Conservation (phyloP, 345 rosid genomes). For the Anacardium occidentale region DNA sequence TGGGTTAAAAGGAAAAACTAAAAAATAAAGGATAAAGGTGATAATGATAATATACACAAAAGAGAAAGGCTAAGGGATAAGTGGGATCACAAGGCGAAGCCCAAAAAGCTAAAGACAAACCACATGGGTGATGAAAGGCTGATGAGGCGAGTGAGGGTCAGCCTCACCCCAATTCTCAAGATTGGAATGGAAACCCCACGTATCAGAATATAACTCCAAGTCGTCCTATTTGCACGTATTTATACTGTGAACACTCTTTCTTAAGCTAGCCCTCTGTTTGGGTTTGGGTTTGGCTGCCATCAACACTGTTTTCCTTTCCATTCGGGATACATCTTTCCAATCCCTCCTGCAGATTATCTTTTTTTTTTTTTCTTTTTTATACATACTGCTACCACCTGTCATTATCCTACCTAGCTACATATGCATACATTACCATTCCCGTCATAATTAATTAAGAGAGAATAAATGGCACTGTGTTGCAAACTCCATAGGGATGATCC, state of each 20-base stretch:
- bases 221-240: neutral
- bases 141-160: neutral
- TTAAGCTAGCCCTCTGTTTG: neutral
- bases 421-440: too few relatives aligned
- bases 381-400: neutral
- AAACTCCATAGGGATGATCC: too few relatives aligned
- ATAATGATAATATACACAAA: neutral
- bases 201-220: neutral
- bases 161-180: neutral
- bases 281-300: conserved; percentile 9
- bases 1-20: conserved; percentile 27
- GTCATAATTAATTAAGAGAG: too few relatives aligned
- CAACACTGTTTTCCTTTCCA: neutral
- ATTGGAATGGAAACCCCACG: conserved; percentile 21
- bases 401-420: too few relatives aligned
- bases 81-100: conserved; percentile 34
- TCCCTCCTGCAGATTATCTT: neutral
- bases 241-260: neutral
- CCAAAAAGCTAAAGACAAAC: conserved; percentile 27
- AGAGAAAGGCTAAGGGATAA: neutral
- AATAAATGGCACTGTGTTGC: too few relatives aligned
- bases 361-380: too few relatives aligned
- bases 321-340: neutral
- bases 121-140: conserved; percentile 37
- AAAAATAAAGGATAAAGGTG: conserved; percentile 2